Conservation (phyloP, 129 eudicot species). For the Pulicaria dysenterica region DNA sequence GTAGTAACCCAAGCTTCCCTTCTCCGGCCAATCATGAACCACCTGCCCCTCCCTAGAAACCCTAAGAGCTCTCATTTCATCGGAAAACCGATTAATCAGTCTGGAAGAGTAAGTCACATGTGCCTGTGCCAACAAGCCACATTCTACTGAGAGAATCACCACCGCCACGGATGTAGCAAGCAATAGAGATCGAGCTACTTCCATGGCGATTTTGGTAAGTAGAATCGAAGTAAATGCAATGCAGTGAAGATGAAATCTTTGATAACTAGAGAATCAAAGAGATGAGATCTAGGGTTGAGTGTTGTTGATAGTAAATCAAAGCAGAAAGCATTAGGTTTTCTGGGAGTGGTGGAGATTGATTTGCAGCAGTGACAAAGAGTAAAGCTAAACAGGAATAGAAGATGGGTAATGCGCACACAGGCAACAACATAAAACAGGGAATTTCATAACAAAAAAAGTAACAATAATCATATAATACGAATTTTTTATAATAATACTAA, state of each 20-base stretch:
- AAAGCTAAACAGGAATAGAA: slow-evolving; percentile 25
- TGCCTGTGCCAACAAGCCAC: slow-evolving; percentile 26
- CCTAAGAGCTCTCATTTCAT: slow-evolving; percentile 58
- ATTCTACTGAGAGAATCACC: slow-evolving; percentile 25
- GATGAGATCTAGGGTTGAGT: slow-evolving; percentile 30
- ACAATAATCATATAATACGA: no score
- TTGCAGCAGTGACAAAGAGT: slow-evolving; percentile 29
- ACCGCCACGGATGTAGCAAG: slow-evolving; percentile 15
- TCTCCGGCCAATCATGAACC: slow-evolving; percentile 46
- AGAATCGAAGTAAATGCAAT: slow-evolving; percentile 18
- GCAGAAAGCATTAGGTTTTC: slow-evolving; percentile 4
- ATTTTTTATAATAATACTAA: no score
- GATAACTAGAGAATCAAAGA: background rate
- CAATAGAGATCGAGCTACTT: slow-evolving; percentile 13
- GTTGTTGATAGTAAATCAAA: slow-evolving; percentile 7
- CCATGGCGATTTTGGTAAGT: slow-evolving; percentile 23
- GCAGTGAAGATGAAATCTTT: background rate
- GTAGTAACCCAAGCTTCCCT: slow-evolving; percentile 56
- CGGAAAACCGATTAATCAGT: slow-evolving; percentile 62
- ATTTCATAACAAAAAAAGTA: slow-evolving; percentile 10
- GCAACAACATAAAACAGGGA: background rate
- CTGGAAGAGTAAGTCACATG: slow-evolving; percentile 47
- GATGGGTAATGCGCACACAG: slow-evolving; percentile 24
- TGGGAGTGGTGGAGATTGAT: slow-evolving; percentile 12
- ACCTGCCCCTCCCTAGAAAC: slow-evolving; percentile 34